Conservation (phyloP, 345 rosid species). For the Murraya paniculata region DNA sequence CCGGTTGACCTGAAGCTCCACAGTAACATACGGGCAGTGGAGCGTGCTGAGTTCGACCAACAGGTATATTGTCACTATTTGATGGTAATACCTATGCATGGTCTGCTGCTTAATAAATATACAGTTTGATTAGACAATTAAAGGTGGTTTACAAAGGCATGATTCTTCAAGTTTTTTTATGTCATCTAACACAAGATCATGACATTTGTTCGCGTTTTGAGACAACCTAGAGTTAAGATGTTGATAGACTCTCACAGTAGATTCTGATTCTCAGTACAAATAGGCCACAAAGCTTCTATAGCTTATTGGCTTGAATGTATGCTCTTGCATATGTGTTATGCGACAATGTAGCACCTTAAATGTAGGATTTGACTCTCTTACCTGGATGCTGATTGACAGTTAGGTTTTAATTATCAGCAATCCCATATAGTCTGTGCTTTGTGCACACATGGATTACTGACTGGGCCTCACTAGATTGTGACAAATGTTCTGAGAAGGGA, state of each 20-base stretch:
- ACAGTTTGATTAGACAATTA: not conserved
- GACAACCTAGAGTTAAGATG: not conserved
- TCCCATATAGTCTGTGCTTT: not conserved
- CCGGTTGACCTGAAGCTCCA: conserved; percentile 71
- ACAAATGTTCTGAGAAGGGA: not conserved
- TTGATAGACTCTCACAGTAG: not conserved
- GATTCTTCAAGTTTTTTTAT: not conserved
- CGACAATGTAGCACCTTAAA: no score
- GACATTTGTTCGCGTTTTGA: not conserved
- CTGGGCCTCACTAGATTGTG: not conserved
- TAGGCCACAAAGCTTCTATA: not conserved
- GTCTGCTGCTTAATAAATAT: not conserved
- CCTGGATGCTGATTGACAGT: no score
- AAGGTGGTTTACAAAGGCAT: not conserved
- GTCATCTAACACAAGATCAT: not conserved
- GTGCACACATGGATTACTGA: no score
- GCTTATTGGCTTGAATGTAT: not conserved
- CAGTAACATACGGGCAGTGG: conserved; percentile 74
- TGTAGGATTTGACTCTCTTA: no score
- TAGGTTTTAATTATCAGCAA: not conserved
- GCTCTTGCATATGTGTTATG: no score
- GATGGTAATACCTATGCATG: not conserved
- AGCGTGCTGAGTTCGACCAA: conserved; percentile 86
- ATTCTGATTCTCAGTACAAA: not conserved
- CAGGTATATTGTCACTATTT: conserved; percentile 41